phyloP scores from a whole-genome alignment of 176 grass and related monocot species.

The Zoysia japonica region DNA sequence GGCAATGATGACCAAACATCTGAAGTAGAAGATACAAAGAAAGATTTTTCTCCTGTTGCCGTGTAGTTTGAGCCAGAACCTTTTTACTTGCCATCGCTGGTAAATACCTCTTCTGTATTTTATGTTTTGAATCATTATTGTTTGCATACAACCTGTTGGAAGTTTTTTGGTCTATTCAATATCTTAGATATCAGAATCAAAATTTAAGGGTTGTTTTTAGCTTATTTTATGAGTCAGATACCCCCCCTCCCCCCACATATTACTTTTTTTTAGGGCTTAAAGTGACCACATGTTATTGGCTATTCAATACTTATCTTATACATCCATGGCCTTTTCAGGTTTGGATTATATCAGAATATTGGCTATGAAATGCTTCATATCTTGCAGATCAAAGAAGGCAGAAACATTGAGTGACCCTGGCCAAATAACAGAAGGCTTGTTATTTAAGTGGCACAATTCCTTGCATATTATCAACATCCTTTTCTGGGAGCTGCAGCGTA shows the following conservation, averaged over 20 bases:
- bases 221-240: constrained; percentile 7
- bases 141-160: neutral
- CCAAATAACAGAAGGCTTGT: constrained; percentile 43
- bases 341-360: neutral
- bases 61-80: constrained; percentile 34
- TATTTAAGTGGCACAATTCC: constrained; percentile 12
- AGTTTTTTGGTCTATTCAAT: neutral
- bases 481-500: constrained; percentile 15
- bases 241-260: neutral
- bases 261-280: neutral
- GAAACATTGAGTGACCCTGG: neutral
- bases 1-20: constrained; percentile 19
- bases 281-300: neutral
- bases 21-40: constrained; percentile 30
- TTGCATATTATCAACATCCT: neutral
- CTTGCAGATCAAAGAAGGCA: constrained; percentile 25
- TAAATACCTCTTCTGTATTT: constrained; percentile 34
- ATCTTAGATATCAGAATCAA: constrained; percentile 6
- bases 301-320: no score
- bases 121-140: constrained; percentile 18
- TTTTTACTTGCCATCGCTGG: constrained; percentile 26
- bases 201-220: neutral
- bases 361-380: constrained; percentile 16
- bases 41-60: constrained; percentile 30
- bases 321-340: neutral